These are phyloP conservation scores for Hippophae tibetana DNA, from an alignment of 306 rosid genomes.

Conservation along the genomic window DNA sequence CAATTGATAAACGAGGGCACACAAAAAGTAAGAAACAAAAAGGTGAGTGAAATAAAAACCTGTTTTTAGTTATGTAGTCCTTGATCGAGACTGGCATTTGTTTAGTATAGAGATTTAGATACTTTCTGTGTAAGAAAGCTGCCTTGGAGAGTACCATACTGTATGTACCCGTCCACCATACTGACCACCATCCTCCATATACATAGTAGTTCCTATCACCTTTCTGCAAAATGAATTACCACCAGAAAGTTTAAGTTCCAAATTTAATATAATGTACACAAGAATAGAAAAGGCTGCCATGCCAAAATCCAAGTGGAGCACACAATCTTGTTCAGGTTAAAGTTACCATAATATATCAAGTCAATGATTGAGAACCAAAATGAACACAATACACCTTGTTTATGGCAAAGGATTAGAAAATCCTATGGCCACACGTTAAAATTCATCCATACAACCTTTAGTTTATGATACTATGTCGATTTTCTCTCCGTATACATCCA, in stretches of 20 bases:
- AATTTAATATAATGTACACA: background rate
- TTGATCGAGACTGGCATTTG: slow-evolving; percentile 79
- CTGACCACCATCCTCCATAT: slow-evolving; percentile 99
- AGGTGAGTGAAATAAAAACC: slow-evolving; percentile 33
- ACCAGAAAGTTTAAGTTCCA: background rate
- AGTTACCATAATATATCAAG: background rate
- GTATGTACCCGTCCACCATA: slow-evolving; percentile 97
- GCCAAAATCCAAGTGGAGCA: background rate
- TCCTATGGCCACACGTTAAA: background rate
- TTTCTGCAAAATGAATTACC: slow-evolving; percentile 37
- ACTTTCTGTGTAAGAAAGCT: slow-evolving; percentile 91
- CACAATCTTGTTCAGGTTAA: background rate
- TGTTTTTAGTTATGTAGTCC: slow-evolving; percentile 59
- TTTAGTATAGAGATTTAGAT: slow-evolving; percentile 59
- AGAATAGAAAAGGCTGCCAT: background rate
- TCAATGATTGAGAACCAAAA: background rate
- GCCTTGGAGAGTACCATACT: slow-evolving; percentile 98
- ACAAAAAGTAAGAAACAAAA: background rate
- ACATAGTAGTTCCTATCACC: slow-evolving; percentile 29
- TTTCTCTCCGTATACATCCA: no score
- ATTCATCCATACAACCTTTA: no score
- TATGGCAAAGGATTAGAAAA: background rate
- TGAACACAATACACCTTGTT: background rate
- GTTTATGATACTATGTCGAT: no score
- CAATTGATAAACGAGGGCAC: slow-evolving; percentile 1